phyloP scores from a whole-genome alignment of 1,284 basidiomycete species.

The Chondrostereum purpureum region DNA sequence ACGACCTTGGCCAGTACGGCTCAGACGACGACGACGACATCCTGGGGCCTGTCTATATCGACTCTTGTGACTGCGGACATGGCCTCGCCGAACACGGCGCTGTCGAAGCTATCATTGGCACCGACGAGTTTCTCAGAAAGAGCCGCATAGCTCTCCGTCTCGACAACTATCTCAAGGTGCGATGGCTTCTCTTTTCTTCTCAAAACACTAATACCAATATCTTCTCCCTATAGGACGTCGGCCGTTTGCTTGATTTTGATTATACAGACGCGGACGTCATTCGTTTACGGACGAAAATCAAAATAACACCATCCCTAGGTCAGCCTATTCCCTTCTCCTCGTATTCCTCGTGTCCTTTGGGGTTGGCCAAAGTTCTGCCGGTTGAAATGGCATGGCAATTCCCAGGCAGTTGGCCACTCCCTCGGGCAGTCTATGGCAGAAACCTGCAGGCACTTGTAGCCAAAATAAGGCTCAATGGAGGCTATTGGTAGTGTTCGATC shows the following conservation, averaged over 20 bases:
- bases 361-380: no score
- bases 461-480: no score
- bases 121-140: constrained; percentile 62
- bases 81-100: constrained; percentile 63
- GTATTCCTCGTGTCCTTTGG: constrained; percentile 11
- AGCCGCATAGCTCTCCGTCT: constrained; percentile 75
- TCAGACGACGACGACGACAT: constrained; percentile 61
- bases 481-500: no score
- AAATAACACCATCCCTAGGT: constrained; percentile 39
- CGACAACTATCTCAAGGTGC: constrained; percentile 80
- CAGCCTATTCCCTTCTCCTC: constrained; percentile 33
- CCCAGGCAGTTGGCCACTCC: no score
- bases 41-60: constrained; percentile 49
- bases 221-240: constrained; percentile 64
- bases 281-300: constrained; percentile 71
- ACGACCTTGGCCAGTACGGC: constrained; percentile 52
- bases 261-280: constrained; percentile 65
- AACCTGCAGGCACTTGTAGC: no score
- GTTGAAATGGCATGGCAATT: no score
- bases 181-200: constrained; percentile 14
- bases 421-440: not conserved
- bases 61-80: constrained; percentile 73
- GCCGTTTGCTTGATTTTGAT: constrained; percentile 71
- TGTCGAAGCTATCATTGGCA: constrained; percentile 47
- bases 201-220: constrained; percentile 1